Base-by-base conservation (phyloP, 306 rosid genomes). In the Gastrolobium villosum region DNA sequence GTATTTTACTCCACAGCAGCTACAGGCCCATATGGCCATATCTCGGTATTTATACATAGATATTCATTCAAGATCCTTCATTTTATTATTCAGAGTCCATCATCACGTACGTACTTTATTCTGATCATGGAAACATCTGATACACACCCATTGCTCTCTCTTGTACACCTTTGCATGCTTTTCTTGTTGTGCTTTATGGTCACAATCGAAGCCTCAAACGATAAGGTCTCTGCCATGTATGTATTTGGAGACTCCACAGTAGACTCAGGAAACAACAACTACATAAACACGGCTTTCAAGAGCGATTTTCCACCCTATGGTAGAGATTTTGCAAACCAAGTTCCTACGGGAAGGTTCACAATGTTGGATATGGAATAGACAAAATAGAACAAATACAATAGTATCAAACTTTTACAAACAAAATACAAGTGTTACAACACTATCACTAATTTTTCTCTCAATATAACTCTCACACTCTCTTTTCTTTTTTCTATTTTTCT, bases 221-320 rank as follows among this genome's bases (percentile, higher is more conserved):
- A 36, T 14, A 76, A 82, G 7, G 84, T 78, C 40, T 83, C 95
- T 5, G 87, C 85, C 10, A 0, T 92, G 3, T 77, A 88, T 35
- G 97, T 92, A 70, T 90, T 92, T 50, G 97, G 97, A 62, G 97
- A 92, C 73, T 92, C 97, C 75, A 92, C 97, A 1, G 93, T 86
- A 52, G 96, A 90, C 78, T 88, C 97, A 5, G 97, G 96, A 75
- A 92, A 92, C 65, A 92, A 92, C n/a, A 90, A 92, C 82, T 81
- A 44, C 40, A 6, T 90, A 0, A 3, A 14, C 0, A 87, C 96
- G 0, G 0, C 71, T 65, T 88, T 90, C 76, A 87, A 63, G 43
- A 63, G 93, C 81, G 48, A 92, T 74, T 92, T 92, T 54, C 83
- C 31, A 30, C 97, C 97, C 0, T 92, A 92, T 39, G 97, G 97